phyloP scores from a whole-genome alignment of 805 yeast genomes.

The Soucietia sequanensis region DNA sequence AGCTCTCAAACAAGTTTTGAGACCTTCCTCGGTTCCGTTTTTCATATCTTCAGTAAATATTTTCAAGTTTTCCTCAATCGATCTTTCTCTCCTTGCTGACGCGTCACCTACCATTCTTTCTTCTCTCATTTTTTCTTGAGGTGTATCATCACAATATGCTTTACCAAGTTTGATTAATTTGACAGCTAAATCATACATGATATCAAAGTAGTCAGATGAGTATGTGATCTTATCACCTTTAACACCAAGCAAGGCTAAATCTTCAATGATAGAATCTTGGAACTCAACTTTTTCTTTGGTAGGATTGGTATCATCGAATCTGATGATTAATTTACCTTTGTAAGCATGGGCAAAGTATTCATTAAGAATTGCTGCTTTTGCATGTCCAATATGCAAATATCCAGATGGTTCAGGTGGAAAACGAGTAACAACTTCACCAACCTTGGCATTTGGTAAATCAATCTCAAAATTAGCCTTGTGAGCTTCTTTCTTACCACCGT shows the following conservation, averaged over 20 bases:
- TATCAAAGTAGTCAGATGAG: constrained; percentile 90
- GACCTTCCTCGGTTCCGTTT: constrained; percentile 89
- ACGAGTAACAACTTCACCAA: constrained; percentile 96
- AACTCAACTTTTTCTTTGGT: constrained; percentile 94
- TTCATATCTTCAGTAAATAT: constrained; percentile 91
- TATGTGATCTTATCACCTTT: constrained; percentile 86
- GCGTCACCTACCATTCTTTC: constrained; percentile 98
- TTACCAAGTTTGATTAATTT: constrained; percentile 90
- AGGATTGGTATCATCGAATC: constrained; percentile 99
- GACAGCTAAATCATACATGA: constrained; percentile 85
- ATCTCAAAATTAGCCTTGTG: constrained; percentile 96
- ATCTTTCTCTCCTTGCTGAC: constrained; percentile 86
- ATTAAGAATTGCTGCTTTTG: constrained; percentile 95
- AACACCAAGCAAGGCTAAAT: constrained; percentile 84
- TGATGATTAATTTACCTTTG: constrained; percentile 92
- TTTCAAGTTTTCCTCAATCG: constrained; percentile 86
- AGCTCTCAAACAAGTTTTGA: constrained; percentile 92
- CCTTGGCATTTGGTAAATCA: constrained; percentile 84
- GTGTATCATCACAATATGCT: constrained; percentile 97
- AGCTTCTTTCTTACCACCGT: constrained; percentile 72
- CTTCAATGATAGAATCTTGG: constrained; percentile 92
- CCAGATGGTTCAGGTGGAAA: constrained; percentile 99
- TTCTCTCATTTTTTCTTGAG: constrained; percentile 93
- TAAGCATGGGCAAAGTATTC: constrained; percentile 95
- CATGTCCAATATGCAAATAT: constrained; percentile 98